Base-by-base conservation (phyloP, 306 rosid species). In the Glycine latifolia region DNA sequence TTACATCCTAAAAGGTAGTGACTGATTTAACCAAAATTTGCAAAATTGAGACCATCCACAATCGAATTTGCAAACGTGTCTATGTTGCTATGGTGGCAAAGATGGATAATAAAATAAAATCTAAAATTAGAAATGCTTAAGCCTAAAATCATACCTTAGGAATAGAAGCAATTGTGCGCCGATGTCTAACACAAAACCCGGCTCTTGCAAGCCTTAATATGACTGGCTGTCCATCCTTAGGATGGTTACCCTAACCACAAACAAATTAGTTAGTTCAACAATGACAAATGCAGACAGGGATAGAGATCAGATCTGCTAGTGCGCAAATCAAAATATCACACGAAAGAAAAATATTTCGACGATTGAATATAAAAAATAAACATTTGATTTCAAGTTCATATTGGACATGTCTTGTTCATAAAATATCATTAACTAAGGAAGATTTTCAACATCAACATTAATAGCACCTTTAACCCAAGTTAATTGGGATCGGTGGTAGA, bases 141-240 rank as follows among this genome's bases (percentile, higher is more conserved):
- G 85, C 79, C 56, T 50, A 55, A 59, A 50, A 46, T 56, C 67
- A 46, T 84, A 95, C 97, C 98, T 95, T 92, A 0, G 92, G 93
- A 67, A 92, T 79, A 37, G 91, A 10, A 70, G 90, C 94, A 46
- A 70, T 84, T 52, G 87, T 75, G 17, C 86, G 87, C 31, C 97
- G 85, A 86, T 93, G 92, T 85, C 82, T 86, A 82, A 95, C 80
- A 8, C 82, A 48, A 81, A 89, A 88, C 73, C 99, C 99, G 61
- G 17, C 56, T 86, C 68, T 87, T 33, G 89, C 85, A 63, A 91
- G 83, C 90, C 83, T 92, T 77, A 95, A 52, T 11, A 87, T 63
- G 84, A 95, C 88, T n/a, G 97, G 97, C 44, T 77, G 90, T 71
- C 96, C 98, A 87, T 92, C 98, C 67, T 69, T 77, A 2, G 99